Evolutionary conservation across 2,329 filamentous ascomycete species (phyloP).

Genomic region (Helminthosporium solani): DNA sequence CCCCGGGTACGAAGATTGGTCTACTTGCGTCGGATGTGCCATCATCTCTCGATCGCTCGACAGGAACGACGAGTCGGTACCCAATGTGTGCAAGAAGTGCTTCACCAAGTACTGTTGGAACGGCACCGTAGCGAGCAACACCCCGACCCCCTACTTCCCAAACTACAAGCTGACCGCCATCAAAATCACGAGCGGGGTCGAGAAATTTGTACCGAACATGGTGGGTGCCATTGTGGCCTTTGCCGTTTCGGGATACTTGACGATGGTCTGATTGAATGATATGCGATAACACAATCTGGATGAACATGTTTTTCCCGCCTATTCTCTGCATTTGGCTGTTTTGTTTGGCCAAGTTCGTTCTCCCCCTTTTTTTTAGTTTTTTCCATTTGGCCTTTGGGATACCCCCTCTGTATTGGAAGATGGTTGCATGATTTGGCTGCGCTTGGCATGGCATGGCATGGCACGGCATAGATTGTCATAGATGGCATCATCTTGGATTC

Average conservation of each 20-base stretch:
- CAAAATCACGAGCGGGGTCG: constrained; percentile 24
- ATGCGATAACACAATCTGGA: no score
- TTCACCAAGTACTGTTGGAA: constrained; percentile 91
- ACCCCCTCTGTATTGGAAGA: no score
- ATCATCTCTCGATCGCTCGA: constrained; percentile 73
- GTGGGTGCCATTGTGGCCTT: constrained; percentile 20
- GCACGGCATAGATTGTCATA: no score
- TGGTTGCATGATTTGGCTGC: no score
- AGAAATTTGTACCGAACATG: constrained; percentile 24
- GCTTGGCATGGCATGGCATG: no score
- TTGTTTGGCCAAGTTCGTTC: no score
- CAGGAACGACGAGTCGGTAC: constrained; percentile 68
- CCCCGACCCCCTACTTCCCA: constrained; percentile 31
- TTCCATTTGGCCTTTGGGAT: no score
- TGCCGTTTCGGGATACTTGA: constrained; percentile 13
- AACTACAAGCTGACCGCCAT: constrained; percentile 19
- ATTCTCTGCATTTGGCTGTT: no score
- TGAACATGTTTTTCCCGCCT: no score
- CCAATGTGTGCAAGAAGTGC: constrained; percentile 71
- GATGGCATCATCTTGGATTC: no score
- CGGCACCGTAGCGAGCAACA: constrained; percentile 59
- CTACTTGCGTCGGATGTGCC: constrained; percentile 81
- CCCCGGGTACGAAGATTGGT: constrained; percentile 73
- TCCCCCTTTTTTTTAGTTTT: no score
- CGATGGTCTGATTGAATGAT: no score